Percentiles rank a stretch among this genome's conserved stretches.
phyloP scores from a whole-genome alignment of 208 protist species.

The Angomonas deanei region DNA sequence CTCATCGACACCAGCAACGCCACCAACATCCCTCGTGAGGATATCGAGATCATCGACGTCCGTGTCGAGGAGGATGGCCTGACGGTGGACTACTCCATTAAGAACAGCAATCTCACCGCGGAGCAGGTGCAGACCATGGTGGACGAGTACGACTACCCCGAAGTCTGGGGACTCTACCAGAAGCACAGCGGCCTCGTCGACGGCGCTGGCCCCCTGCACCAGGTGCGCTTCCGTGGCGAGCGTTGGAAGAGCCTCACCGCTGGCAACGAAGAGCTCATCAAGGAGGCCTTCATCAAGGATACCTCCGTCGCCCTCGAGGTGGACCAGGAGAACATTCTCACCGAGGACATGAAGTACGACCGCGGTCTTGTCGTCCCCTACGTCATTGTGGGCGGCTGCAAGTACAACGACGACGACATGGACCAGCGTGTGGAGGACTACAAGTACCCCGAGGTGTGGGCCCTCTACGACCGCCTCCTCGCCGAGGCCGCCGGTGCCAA shows the following conservation, averaged over 20 bases:
- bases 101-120: slow-evolving; percentile 15
- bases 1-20: slow-evolving; percentile 36
- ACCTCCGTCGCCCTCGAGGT: slow-evolving; percentile 32
- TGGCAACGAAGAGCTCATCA: slow-evolving; percentile 10
- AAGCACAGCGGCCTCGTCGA: slow-evolving; percentile 26
- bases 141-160: slow-evolving; percentile 41
- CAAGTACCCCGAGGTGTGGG: slow-evolving; percentile 35
- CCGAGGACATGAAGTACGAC: slow-evolving; percentile 13
- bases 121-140: slow-evolving; percentile 36
- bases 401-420: slow-evolving; percentile 21
- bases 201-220: slow-evolving; percentile 15
- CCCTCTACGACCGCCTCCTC: slow-evolving; percentile 24
- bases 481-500: slow-evolving; percentile 20
- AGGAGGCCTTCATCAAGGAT: slow-evolving; percentile 36
- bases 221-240: slow-evolving; percentile 30
- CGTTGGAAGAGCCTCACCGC: slow-evolving; percentile 38
- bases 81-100: slow-evolving; percentile 35
- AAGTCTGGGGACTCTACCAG: slow-evolving; percentile 47
- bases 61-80: slow-evolving; percentile 37
- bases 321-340: slow-evolving; percentile 12
- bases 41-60: slow-evolving; percentile 28
- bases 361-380: slow-evolving; percentile 25
- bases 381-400: slow-evolving; percentile 16
- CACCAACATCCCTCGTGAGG: slow-evolving; percentile 19
- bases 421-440: slow-evolving; percentile 29